Evolutionary conservation across 2,329 filamentous ascomycete genomes (phyloP), one percentile per base, ranked within the genome.

Genomic region (Colletotrichum musicola): DNA sequence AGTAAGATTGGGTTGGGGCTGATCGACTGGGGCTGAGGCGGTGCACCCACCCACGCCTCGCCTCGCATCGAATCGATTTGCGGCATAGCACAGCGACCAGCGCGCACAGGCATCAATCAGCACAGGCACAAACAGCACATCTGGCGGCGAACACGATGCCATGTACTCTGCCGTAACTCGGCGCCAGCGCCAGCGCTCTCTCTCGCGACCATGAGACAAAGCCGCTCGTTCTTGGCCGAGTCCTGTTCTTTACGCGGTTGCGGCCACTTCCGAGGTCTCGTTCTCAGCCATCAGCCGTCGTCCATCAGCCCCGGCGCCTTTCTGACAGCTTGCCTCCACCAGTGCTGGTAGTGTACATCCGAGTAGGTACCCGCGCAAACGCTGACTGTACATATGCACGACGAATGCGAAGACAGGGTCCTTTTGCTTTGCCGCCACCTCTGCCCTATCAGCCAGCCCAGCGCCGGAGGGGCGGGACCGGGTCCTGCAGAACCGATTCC

Each of bases 1-100:
- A 71, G 69, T 69, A 66, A 71, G 35, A 71, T 71, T 69, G 53
- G 61, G 56, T 22, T 62, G 65, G 69, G 69, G 66, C 65, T 71
- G 69, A 69, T 71, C 65, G 67, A 44, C 62, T 67, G 65, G 64
- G 58, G 62, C 60, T 64, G 66, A 71, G 69, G 61, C 69, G 69
- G 65, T 71, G 65, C 69, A 62, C 49, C 53, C 42, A 51, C 56
- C 50, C 55, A 38, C 46, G 38, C 56, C 56, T 62, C 47, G 57
- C 47, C 53, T 68, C 22, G 44, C 64, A 51, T 57, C 55, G 30
- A 22, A 61, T 51, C 47, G 57, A 61, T 51, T 59, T 25, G 56
- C 38, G 13, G 49, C 40, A 62, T 35, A 49, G 47, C 57, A 51
- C 18, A 51, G 35, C 30, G 58, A 46, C 44, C 46, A 49, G 10